Base-by-base conservation (phyloP, 2,329 filamentous ascomycete genomes). In the Taxawa tesnikishii region DNA sequence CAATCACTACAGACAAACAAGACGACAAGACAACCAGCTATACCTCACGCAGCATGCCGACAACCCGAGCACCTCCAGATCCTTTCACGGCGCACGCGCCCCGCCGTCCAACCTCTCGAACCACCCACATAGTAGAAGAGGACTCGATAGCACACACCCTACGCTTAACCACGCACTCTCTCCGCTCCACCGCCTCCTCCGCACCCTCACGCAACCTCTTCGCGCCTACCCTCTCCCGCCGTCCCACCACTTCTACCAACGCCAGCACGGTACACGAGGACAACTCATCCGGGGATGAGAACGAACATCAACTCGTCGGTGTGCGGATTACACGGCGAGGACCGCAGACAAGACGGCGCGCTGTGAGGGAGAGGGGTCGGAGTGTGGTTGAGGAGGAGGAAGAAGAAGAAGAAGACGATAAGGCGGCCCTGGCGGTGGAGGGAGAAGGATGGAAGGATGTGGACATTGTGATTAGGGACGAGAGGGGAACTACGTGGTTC, bases 401-500 rank as follows among this genome's bases (percentile, higher is more conserved):
- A n/a, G 15, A 19, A 13, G 31, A 29, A 28, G 34, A 29, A 5
- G 29, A 16, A 14, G 28, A 26, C 7, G 34, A 35, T 11, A 35
- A 28, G 11, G 31, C 29, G 12, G 30, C 31, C 14, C 26, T 29
- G n/a, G 28, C 34, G 4, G 29, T 31, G 6, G 18, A 32, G 6
- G 33, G 17, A 11, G 28, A 28, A 6, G 12, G 17, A 11, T 21
- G 31, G 8, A 23, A 16, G 12, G 14, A 11, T 28, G 15, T 29
- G 12, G 34, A 36, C 15, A 28, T 36, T 16, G 34, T 36, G 9
- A 15, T 31, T 5, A 31, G 34, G 19, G 29, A 36, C 18, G 29
- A 32, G 14, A 18, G 12, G 34, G 34, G 4, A 18, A 32, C 13
- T 36, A 36, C 12, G 5, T 36, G 12, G 17, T 17, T 10, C 28